Evolutionary conservation across 1,284 basidiomycete species (phyloP).

Genomic region (Blastosporella zonata): DNA sequence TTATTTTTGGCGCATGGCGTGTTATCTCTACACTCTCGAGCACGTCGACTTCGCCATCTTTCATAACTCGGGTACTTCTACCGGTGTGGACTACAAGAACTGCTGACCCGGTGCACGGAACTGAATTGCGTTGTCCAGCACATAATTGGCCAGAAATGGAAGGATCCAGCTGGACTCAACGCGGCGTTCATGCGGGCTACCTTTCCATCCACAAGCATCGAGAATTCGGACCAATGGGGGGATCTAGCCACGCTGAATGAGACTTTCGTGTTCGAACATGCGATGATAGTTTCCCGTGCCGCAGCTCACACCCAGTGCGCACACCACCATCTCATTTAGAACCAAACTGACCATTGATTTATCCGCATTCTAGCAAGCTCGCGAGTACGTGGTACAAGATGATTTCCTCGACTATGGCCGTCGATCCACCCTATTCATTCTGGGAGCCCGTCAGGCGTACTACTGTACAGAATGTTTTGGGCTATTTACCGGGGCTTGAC

Average conservation of each 20-base stretch:
- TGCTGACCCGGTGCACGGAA: neutral
- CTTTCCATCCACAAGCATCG: conserved; percentile 35
- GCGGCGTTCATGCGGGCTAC: conserved; percentile 38
- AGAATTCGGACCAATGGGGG: conserved; percentile 33
- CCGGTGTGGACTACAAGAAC: conserved; percentile 29
- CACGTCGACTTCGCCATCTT: conserved; percentile 17
- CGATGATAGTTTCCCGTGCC: conserved; percentile 32
- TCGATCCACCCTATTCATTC: conserved; percentile 28
- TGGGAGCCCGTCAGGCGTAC: conserved; percentile 35
- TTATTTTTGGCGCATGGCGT: conserved; percentile 39
- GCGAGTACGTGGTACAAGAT: conserved; percentile 37
- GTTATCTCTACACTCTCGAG: conserved; percentile 29
- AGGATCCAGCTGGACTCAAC: conserved; percentile 33
- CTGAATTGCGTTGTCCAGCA: conserved; percentile 19
- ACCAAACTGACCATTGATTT: conserved; percentile 12
- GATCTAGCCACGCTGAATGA: conserved; percentile 29
- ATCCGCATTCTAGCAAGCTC: conserved; percentile 24
- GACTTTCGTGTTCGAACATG: conserved; percentile 37
- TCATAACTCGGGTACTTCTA: conserved; percentile 32
- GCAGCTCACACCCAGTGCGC: conserved; percentile 35
- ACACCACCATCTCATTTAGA: conserved; percentile 6
- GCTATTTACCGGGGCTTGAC: conserved; percentile 17
- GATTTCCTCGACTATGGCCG: conserved; percentile 36
- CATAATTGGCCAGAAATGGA: conserved; percentile 29
- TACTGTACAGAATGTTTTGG: conserved; percentile 11